Base-by-base conservation (phyloP, 176 grass and related monocot species). In the Triticum turgidum region DNA sequence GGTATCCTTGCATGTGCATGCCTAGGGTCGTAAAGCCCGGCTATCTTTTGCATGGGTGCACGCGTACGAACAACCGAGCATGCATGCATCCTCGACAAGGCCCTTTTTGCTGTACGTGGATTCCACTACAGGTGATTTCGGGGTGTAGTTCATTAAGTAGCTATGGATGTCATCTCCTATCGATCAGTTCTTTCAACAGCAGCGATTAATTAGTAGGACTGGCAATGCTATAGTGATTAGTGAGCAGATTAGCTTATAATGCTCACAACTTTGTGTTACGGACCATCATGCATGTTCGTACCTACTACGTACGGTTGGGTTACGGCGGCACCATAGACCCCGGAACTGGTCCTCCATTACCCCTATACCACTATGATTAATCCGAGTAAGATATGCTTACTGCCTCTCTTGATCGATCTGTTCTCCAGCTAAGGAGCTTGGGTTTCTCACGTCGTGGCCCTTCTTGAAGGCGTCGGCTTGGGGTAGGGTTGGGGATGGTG, bases 71-170 rank as follows among this genome's bases (percentile, higher is more conserved):
- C 21, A 25, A 13, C 5, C 47, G 9, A 25, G 61, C 42, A 47
- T 47, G 45, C 45, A 14, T 30, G 22, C 11, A 17, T 68, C 17
- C 37, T 79, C 15, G 62, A 39, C 62, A 70, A 6, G 25, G 33
- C 13, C 1, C 13, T 9, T 27, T 62, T 27, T 8, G 67, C 6
- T 11, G 85, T 81, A n/a, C 24, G 38, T 32, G 68, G 89, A 88
- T 88, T 91, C 89, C 77, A 39, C 89, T 87, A 80, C 80, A 91
- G 20, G 25, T 24, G 69, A 42, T 13, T 71, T 29, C 4, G 35
- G 27, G 49, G 24, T 20, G 1, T 2, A 32, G 11, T 73, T 30
- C 29, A 30, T 30, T 73, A 73, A 25, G 22, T 65, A 29, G 13
- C 3, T 73, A 14, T 35, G 64, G 51, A 10, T 79, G 45, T 63